Evolutionary conservation across 2,329 filamentous ascomycete species (phyloP), one percentile per base, ranked within the genome.

Genomic region (Dichotomopilus funicola): DNA sequence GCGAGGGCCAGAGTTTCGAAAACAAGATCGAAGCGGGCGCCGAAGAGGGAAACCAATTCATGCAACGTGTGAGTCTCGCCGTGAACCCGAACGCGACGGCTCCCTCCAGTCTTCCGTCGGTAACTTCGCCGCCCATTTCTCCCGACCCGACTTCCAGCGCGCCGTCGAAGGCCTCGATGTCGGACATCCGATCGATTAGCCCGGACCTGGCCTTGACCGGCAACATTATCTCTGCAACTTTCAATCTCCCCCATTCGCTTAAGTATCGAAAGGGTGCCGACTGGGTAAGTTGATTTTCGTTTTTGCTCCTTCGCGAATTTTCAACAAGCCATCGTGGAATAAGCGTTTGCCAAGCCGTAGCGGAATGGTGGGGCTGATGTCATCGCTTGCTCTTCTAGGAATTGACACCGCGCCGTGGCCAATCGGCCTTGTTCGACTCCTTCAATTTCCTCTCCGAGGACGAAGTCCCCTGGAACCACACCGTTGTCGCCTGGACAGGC

Each of bases 401-500:
- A 67, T 75, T 96, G 54, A 83, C 82, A 64, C 77, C 84, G 58
- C 88, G 91, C 33, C 87, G 87, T 58, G 92, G 92, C 54, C 92
- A 91, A 56, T 96, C 92, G 10, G 91, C 92, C 12, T 80, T 97
- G 37, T 95, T 95, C 72, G 91, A 96, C 70, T 91, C 91, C 8
- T 91, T 97, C 66, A 82, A 86, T 54, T 86, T 95, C 71, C 83
- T 97, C 45, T 89, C 91, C 3, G 95, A 91, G n/a, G 78, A 87
- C 54, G 80, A 87, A 44, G 86, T 87, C 2, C 85, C 87, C 19
- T 97, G 91, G 91, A 89, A 91, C 65, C 92, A 96, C 73, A 94
- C 86, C 0, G 81, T 96, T 5, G 88, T 97, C 52, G 91, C 90
- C 46, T 97, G 92, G 92, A 96, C 92, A 3, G 92, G 92, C 56